Conservation (phyloP, 2,329 filamentous ascomycete genomes). For the Exophiala sp. region DNA sequence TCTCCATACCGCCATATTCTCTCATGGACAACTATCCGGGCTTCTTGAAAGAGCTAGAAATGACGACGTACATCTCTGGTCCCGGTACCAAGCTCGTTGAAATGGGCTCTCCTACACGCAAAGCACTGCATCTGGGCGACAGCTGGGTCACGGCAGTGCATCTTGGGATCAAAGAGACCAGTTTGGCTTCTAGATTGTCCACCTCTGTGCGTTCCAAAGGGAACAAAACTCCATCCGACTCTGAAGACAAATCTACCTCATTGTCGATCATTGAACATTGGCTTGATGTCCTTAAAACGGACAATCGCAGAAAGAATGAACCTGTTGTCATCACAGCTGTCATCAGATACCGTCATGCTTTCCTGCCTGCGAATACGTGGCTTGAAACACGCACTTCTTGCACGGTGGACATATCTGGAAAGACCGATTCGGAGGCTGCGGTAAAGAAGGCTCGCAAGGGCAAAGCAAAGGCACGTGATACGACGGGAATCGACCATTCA, state of each 20-base stretch:
- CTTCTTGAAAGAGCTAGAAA: slow-evolving; percentile 5
- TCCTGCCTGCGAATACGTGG: slow-evolving; percentile 10
- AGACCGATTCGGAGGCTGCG: not conserved
- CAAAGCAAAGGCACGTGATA: not conserved
- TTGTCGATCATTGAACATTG: slow-evolving; percentile 20
- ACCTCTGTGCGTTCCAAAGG: slow-evolving; percentile 9
- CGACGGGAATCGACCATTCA: not conserved
- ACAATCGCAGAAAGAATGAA: slow-evolving; percentile 15
- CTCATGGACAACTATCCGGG: slow-evolving; percentile 11
- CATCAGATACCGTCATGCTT: slow-evolving; percentile 15
- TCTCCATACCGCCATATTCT: not conserved
- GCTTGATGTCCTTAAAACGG: slow-evolving; percentile 18
- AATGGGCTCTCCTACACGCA: not conserved
- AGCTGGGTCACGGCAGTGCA: slow-evolving; percentile 31
- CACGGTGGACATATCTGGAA: not conserved
- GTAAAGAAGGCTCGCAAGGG: not conserved
- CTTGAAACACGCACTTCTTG: slow-evolving; percentile 10
- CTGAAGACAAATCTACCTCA: slow-evolving; percentile 4
- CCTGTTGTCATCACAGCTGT: slow-evolving; percentile 11
- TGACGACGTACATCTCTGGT: slow-evolving; percentile 9
- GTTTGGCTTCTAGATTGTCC: slow-evolving; percentile 15
- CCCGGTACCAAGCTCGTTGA: slow-evolving; percentile 6
- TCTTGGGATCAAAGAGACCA: slow-evolving; percentile 16
- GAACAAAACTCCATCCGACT: not conserved
- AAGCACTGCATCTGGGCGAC: slow-evolving; percentile 6